Evolutionary conservation across 805 yeast species (phyloP).

Genomic region (Candida wancherniae): DNA sequence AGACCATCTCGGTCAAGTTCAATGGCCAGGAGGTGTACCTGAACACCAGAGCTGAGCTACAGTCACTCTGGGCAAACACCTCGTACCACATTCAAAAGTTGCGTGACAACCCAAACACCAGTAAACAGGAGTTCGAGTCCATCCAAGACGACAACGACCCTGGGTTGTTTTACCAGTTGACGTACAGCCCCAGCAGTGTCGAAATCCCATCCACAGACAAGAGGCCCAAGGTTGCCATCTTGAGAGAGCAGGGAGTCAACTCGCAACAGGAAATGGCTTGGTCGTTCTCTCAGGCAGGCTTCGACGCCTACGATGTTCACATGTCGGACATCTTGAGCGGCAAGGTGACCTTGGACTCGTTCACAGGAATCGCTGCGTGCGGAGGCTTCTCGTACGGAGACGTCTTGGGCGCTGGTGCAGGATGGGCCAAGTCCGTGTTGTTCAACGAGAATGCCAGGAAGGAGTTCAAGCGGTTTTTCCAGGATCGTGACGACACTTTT

Average conservation of each 20-base stretch:
- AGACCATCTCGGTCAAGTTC: conserved; percentile 43
- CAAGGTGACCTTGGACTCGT: conserved; percentile 63
- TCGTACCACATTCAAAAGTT: conserved; percentile 85
- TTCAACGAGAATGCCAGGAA: conserved; percentile 72
- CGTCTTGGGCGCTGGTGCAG: conserved; percentile 97
- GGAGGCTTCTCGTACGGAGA: conserved; percentile 99
- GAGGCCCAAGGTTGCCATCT: conserved; percentile 87
- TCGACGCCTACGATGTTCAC: conserved; percentile 89
- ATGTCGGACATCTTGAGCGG: conserved; percentile 89
- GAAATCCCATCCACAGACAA: conserved; percentile 28
- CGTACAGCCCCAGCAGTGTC: conserved; percentile 57
- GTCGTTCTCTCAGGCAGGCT: conserved; percentile 93
- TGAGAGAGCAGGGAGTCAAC: conserved; percentile 98
- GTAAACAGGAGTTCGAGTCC: conserved; percentile 76
- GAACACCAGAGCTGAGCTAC: conserved; percentile 64
- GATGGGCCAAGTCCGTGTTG: conserved; percentile 97
- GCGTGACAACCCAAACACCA: conserved; percentile 90
- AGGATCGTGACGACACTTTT: conserved; percentile 83
- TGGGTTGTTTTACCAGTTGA: conserved; percentile 77
- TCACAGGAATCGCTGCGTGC: conserved; percentile 94
- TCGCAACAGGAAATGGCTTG: conserved; percentile 99
- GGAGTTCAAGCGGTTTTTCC: conserved; percentile 78
- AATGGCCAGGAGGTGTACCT: conserved; percentile 45
- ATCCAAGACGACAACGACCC: conserved; percentile 82
- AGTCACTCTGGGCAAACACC: conserved; percentile 81